Evolutionary conservation across 306 rosid genomes (phyloP), one percentile per base, ranked within the genome.

Genomic region (Fragaria ananassa): DNA sequence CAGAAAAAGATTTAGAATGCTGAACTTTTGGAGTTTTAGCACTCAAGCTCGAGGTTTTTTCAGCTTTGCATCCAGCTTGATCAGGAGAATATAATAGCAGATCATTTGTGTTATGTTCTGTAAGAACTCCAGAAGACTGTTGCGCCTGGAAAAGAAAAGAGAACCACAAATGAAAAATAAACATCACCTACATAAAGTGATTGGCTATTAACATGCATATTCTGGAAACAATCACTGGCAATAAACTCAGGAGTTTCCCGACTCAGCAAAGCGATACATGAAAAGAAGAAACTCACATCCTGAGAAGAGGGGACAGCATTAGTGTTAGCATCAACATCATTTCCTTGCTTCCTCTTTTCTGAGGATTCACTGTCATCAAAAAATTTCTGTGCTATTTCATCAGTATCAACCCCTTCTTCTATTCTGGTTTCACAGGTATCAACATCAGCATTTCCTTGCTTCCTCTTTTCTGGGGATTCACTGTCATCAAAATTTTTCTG

Each of bases 71-170:
- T 62, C 78, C 84, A 80, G 81, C 75, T 85, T 81, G 88, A 77
- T 78, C 76, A 8, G 91, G 92, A 78, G 96, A 88, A 83, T 78
- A 51, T 76, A 89, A 67, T 37, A 76, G 76, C 57, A 80, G 74
- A 82, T 91, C 90, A 75, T 93, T 91, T 65, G 79, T 66, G 77
- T 96, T 81, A 67, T 76, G 96, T 75, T 93, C 94, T 70, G 58
- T 62, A 75, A 96, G 86, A 77, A 91, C 79, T 68, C 82, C 86
- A 51, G 90, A 86, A 74, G 87, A 62, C 70, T 75, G 88, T 54
- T 81, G 87, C 77, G 65, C 88, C 92, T 87, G 88, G 41, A 74
- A 81, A 54, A 47, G 7, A 54, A 56, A 29, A 42, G 7, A 34
- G 8, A 41, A 9, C 29, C 60, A 13, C 70, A 64, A 47, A 70